phyloP scores from a whole-genome alignment of 106 monocot genomes.

The Dendrobium officinale region DNA sequence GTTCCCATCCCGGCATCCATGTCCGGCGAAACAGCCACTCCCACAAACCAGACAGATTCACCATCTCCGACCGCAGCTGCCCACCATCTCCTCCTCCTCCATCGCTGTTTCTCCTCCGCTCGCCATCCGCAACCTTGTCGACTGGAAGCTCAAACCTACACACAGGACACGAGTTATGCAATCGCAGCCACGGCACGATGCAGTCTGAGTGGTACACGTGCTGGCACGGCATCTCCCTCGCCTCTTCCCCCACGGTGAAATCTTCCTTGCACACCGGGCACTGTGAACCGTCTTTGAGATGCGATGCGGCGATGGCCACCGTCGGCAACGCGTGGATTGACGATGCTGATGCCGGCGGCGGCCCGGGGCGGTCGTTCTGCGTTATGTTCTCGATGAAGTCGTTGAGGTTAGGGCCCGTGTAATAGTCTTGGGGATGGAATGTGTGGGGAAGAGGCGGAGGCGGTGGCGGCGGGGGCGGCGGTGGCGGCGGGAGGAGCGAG shows the following conservation, averaged over 20 bases:
- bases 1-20: no score
- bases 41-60: background rate
- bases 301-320: constrained; percentile 28
- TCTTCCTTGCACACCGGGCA: constrained; percentile 90
- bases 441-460: background rate
- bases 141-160: constrained; percentile 50
- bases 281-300: constrained; percentile 44
- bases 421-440: constrained; percentile 36
- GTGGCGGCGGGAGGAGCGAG: background rate
- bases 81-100: background rate
- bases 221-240: constrained; percentile 73
- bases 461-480: background rate
- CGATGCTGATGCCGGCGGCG: constrained; percentile 36
- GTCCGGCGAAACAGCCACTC: no score
- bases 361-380: constrained; percentile 69
- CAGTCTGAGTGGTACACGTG: constrained; percentile 78
- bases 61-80: background rate
- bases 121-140: background rate
- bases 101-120: background rate
- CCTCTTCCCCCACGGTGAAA: constrained; percentile 57
- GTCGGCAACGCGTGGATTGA: constrained; percentile 57
- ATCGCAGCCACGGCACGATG: constrained; percentile 61
- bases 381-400: constrained; percentile 56
- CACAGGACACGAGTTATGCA: constrained; percentile 75
- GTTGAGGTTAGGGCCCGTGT: constrained; percentile 33